phyloP scores from a whole-genome alignment of 495 filamentous ascomycete genomes.

The Cudoniella acicularis region DNA sequence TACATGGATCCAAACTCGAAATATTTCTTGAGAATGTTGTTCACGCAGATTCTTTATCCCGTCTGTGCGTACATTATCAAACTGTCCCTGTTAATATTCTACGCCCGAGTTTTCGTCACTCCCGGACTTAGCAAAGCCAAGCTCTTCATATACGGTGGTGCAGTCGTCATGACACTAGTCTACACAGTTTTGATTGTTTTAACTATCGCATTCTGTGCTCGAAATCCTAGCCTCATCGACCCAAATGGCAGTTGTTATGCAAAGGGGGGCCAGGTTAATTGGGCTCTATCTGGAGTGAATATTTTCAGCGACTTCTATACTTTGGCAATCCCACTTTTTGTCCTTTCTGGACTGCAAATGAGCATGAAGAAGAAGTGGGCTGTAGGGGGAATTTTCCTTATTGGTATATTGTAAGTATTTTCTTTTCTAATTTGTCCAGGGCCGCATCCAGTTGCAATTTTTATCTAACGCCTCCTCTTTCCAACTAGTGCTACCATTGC shows the following conservation, averaged over 20 bases:
- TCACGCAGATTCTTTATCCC: neutral
- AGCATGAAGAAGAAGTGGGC: neutral
- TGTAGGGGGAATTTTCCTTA: neutral
- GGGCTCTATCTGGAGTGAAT: neutral
- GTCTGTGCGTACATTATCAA: neutral
- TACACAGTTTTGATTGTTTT: neutral
- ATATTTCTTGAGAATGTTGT: neutral
- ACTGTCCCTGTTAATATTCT: neutral
- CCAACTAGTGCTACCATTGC: neutral
- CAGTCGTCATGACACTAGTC: neutral
- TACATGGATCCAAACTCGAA: neutral
- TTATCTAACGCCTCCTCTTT: neutral
- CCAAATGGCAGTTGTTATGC: neutral
- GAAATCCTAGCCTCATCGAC: neutral
- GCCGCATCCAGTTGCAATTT: too few species aligned
- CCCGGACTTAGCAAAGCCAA: neutral
- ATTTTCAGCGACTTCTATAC: neutral
- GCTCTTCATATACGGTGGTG: neutral
- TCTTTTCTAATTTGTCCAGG: too few species aligned
- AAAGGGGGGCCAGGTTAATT: neutral
- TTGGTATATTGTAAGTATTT: neutral
- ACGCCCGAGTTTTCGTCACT: neutral
- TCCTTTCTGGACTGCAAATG: neutral
- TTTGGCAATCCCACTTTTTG: neutral
- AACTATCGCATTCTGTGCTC: neutral